Evolutionary conservation across 2,329 filamentous ascomycete species (phyloP).

Genomic region (Simplicillium aogashimaense): DNA sequence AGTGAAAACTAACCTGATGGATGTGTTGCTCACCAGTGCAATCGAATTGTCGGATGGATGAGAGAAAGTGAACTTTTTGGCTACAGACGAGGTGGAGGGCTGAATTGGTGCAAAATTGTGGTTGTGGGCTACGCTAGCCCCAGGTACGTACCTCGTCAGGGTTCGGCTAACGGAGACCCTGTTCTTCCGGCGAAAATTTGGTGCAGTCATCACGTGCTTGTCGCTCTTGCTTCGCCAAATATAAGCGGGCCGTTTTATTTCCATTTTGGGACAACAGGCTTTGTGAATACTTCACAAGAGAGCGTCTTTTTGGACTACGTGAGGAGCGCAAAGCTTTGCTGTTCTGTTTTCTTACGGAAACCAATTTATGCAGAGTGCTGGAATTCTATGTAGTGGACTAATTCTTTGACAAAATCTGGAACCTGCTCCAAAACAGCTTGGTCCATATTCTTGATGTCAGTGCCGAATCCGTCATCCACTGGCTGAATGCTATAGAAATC

Average conservation of each 20-base stretch:
- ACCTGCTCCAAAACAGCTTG: too few relatives aligned
- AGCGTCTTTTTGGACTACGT: background rate
- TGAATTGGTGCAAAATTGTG: constrained; percentile 25
- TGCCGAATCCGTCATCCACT: too few relatives aligned
- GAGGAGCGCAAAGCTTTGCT: too few relatives aligned
- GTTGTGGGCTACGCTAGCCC: constrained; percentile 28
- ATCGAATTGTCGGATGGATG: constrained; percentile 30
- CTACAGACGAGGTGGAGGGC: constrained; percentile 17
- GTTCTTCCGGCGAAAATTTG: background rate
- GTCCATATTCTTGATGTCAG: too few relatives aligned
- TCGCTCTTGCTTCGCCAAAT: background rate
- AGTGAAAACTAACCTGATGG: constrained; percentile 36
- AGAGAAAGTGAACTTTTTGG: constrained; percentile 27
- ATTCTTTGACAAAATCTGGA: too few relatives aligned
- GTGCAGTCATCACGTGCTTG: background rate
- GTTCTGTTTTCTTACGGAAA: too few relatives aligned
- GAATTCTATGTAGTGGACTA: too few relatives aligned
- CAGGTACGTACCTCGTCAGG: constrained; percentile 21
- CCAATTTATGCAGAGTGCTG: too few relatives aligned
- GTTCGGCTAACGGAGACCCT: constrained; percentile 8
- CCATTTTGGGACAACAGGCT: background rate
- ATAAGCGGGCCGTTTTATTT: background rate
- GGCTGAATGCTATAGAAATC: too few relatives aligned
- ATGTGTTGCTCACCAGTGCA: constrained; percentile 36
- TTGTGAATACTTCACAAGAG: background rate